Percentiles rank a stretch among this genome's conserved stretches.
phyloP scores from a whole-genome alignment of 208 protist species.

The Trypanosoma rangeli region DNA sequence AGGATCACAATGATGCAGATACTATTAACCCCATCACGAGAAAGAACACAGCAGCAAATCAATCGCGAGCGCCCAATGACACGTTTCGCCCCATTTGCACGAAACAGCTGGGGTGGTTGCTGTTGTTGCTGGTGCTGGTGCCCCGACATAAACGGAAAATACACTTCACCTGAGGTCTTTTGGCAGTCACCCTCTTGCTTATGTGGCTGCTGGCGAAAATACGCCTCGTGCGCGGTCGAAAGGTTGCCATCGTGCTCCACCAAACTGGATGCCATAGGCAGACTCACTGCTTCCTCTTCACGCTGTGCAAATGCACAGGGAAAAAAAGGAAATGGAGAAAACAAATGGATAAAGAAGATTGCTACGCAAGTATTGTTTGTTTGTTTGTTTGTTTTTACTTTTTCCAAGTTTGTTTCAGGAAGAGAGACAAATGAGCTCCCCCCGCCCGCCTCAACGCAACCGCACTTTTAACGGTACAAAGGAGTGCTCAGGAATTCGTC shows the following conservation, averaged over 20 bases:
- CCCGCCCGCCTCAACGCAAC: too few relatives aligned
- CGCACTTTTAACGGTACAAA: too few relatives aligned
- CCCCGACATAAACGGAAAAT: background rate
- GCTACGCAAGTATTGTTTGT: too few relatives aligned
- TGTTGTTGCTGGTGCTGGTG: background rate
- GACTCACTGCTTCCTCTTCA: background rate
- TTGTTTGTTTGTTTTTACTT: too few relatives aligned
- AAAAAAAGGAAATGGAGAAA: background rate
- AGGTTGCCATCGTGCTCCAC: background rate
- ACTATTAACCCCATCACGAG: constrained; percentile 41
- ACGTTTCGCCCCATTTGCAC: constrained; percentile 33
- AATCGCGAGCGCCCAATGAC: constrained; percentile 41
- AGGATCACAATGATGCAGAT: constrained; percentile 40
- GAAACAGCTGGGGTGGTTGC: background rate
- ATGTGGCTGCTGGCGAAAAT: background rate
- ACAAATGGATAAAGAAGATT: too few relatives aligned
- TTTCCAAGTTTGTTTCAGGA: too few relatives aligned
- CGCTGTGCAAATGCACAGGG: background rate
- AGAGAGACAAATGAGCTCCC: too few relatives aligned
- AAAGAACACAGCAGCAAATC: constrained; percentile 48
- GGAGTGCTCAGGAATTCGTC: too few relatives aligned
- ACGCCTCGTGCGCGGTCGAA: background rate
- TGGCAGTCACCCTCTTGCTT: background rate
- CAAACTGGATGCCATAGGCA: too few relatives aligned
- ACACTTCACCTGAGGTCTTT: background rate